A percentile compares a stretch with the other conserved stretches of the same genome.
phyloP scores from a whole-genome alignment of 2,329 filamentous ascomycete genomes.

The Pseudopyrenochaeta lycopersici region DNA sequence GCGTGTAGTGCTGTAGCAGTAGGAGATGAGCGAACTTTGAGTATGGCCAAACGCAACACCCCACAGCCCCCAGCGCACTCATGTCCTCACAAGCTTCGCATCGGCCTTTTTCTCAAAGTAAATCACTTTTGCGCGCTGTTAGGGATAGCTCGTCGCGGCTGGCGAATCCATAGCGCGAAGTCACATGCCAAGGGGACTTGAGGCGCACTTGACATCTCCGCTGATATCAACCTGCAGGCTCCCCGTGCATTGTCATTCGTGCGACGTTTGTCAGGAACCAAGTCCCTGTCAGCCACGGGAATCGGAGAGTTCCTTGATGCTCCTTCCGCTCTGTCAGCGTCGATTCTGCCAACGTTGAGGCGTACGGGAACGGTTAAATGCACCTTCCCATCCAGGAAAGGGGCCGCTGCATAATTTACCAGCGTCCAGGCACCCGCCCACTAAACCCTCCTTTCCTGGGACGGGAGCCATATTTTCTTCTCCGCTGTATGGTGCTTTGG shows the following conservation, averaged over 20 bases:
- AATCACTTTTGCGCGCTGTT: too few species aligned
- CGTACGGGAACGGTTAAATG: neutral
- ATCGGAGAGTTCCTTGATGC: neutral
- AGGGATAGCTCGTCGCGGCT: too few species aligned
- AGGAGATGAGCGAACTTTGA: neutral
- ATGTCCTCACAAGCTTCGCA: neutral
- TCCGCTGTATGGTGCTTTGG: too few species aligned
- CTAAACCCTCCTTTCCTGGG: slow-evolving; percentile 1
- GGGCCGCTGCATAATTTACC: slow-evolving; percentile 1
- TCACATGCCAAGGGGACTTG: too few species aligned
- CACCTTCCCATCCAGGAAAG: slow-evolving; percentile 6
- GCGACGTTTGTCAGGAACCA: neutral
- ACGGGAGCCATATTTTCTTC: too few species aligned
- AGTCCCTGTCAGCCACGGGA: neutral
- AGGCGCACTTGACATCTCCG: too few species aligned
- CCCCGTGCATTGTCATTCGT: too few species aligned
- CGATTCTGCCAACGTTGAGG: neutral
- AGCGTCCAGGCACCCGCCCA: neutral
- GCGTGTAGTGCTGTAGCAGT: neutral
- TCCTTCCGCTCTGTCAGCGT: neutral
- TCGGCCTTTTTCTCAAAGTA: too few species aligned
- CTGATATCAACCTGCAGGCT: too few species aligned
- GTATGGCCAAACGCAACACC: neutral
- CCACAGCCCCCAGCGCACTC: neutral
- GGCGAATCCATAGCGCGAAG: too few species aligned